Conservation (phyloP, 768 basidiomycete genomes). For the Suillus americanus region DNA sequence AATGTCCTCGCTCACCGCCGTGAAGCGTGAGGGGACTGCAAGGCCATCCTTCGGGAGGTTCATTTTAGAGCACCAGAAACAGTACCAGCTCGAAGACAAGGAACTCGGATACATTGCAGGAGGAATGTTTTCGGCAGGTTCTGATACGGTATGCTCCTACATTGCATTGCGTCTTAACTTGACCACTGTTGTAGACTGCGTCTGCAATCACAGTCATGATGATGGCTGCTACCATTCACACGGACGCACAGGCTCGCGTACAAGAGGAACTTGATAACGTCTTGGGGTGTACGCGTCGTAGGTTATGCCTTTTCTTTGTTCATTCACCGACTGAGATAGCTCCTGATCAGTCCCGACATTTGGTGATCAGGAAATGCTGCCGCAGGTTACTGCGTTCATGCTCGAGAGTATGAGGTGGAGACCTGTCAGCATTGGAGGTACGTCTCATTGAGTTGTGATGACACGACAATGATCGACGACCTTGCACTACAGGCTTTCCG, state of each 20-base stretch:
- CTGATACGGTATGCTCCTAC: conserved; percentile 35
- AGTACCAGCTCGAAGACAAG: conserved; percentile 31
- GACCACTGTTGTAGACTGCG: conserved; percentile 25
- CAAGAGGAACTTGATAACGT: conserved; percentile 55
- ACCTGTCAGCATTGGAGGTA: conserved; percentile 32
- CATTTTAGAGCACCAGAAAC: conserved; percentile 35
- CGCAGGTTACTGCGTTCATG: conserved; percentile 36
- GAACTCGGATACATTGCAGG: conserved; percentile 41
- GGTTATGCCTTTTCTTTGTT: not conserved
- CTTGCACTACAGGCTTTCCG: conserved; percentile 46
- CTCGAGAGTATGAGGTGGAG: conserved; percentile 39
- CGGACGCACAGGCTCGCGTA: conserved; percentile 46
- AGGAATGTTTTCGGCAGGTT: conserved; percentile 43
- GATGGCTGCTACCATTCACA: conserved; percentile 53
- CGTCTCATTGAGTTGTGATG: not conserved
- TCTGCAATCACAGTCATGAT: conserved; percentile 54
- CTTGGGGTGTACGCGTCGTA: conserved; percentile 40
- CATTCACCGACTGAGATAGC: not conserved
- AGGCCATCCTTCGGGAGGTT: conserved; percentile 35
- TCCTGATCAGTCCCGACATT: conserved; percentile 36
- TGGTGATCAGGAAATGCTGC: conserved; percentile 32
- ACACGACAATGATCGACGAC: not conserved
- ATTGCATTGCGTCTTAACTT: not conserved
- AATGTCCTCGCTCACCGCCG: not conserved
- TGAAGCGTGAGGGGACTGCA: conserved; percentile 25